A percentile compares a stretch with the other conserved stretches of the same genome.
Conservation (phyloP, 2,329 filamentous ascomycete species). For the Hymenoscyphus linearis region DNA sequence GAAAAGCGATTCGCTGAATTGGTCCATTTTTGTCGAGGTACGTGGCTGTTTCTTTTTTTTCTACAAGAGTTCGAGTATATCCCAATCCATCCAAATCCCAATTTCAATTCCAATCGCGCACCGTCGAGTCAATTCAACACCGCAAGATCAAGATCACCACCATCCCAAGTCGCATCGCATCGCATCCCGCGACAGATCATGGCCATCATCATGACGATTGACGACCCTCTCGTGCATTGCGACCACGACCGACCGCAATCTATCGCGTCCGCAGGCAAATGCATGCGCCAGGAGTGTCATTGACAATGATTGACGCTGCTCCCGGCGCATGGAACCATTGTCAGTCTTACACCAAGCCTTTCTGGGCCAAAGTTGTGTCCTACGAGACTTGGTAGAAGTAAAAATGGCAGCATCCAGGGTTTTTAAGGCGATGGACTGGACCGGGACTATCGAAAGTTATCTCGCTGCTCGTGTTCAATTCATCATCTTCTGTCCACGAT, state of each 20-base stretch:
- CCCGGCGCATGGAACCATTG: constrained; percentile 7
- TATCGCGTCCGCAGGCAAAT: constrained; percentile 7
- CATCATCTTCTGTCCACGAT: neutral
- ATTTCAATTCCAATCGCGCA: too few species aligned
- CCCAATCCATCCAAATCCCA: neutral
- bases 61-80: neutral
- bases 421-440: neutral
- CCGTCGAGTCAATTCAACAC: too few species aligned
- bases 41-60: neutral
- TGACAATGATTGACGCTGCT: neutral
- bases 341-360: constrained; percentile 7
- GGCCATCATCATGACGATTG: neutral
- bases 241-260: constrained; percentile 1
- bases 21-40: neutral
- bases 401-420: neutral
- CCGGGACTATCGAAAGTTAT: neutral
- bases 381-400: neutral
- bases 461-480: neutral
- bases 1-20: too few species aligned
- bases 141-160: too few species aligned
- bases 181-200: neutral
- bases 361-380: constrained; percentile 11
- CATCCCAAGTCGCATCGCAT: neutral
- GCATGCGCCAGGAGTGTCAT: constrained; percentile 8
- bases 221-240: neutral